Base-by-base conservation (phyloP, 352 stramenopile species). In the Phytopythium oedochilum region DNA sequence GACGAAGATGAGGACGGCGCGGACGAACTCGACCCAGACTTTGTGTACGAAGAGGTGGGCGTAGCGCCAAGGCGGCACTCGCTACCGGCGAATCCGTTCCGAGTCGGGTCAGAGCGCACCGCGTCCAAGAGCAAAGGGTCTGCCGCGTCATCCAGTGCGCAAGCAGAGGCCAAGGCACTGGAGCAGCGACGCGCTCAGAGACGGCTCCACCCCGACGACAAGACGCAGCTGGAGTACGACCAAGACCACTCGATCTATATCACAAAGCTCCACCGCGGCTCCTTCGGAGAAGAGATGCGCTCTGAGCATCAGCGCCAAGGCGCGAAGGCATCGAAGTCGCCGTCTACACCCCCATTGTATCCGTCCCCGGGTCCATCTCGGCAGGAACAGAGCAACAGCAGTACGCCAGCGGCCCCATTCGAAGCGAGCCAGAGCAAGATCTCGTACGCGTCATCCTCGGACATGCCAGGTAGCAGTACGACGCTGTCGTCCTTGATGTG, bases 1-100 rank as follows among this genome's bases (percentile, higher is more conserved):
- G 55, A 47, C 5, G 23, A 53, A 10, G 31, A 54, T 12, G 44
- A 60, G 3, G 40, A 51, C 22, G 55, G 45, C 2, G 46, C 57
- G 17, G 32, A 51, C 23, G 60, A 55, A 17, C 45, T 68, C 8
- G 71, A 78, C 26, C 68, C 59, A 9, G 63, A 79, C 40, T 81
- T 84, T 74, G 51, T 66, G 23, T 81, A 74, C 45, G 70, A 83
- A 50, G 61, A 70, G 20, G 40, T 63, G 2, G 52, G 28, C 17
- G 25, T 23, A 3, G 50, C 23, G 32, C 38, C 50, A 29, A 45
- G 50, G 6, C 35, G 66, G 2, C 46, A 61, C 38, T 68, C 62
- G 5, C n/a, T 73, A 28, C 65, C 65, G 29, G 58, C 14, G 0
- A 29, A 11, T 6, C 32, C 18, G 2, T 23, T 44, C 34, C 20